These are phyloP conservation scores for Carex arenaria DNA, from an alignment of 202 grass and related monocot genomes.

Conservation along the genomic window DNA sequence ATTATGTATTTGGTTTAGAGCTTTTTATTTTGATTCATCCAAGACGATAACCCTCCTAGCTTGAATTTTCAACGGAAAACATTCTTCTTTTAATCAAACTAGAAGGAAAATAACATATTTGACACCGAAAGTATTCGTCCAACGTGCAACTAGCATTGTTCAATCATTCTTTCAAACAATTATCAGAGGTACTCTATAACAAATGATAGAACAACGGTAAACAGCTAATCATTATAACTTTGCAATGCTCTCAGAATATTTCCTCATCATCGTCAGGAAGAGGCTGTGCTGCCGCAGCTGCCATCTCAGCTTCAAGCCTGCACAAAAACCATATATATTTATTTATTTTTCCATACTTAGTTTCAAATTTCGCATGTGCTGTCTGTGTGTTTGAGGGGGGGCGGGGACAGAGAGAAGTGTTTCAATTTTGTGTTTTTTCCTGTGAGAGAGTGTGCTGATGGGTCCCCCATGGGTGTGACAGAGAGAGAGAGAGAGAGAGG, in stretches of 20 bases:
- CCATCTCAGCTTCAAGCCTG: constrained; percentile 48
- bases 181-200: background rate
- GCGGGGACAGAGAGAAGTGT: background rate
- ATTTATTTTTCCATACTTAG: background rate
- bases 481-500: background rate
- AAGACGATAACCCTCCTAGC: background rate
- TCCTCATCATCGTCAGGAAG: constrained; percentile 54
- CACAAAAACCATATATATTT: background rate
- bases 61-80: background rate
- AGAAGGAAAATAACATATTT: background rate
- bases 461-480: background rate
- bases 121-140: background rate
- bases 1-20: background rate
- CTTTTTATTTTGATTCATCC: background rate
- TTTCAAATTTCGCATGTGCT: background rate
- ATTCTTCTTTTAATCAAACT: background rate
- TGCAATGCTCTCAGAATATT: background rate
- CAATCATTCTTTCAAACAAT: constrained; percentile 29
- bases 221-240: background rate
- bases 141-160: constrained; percentile 15
- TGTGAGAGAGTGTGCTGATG: background rate
- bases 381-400: background rate
- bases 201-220: background rate
- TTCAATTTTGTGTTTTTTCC: background rate
- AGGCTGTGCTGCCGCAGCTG: constrained; percentile 32